Evolutionary conservation across 1,284 basidiomycete genomes (phyloP), one percentile per base, ranked within the genome.

Genomic region (Apiotrichum gracile): DNA sequence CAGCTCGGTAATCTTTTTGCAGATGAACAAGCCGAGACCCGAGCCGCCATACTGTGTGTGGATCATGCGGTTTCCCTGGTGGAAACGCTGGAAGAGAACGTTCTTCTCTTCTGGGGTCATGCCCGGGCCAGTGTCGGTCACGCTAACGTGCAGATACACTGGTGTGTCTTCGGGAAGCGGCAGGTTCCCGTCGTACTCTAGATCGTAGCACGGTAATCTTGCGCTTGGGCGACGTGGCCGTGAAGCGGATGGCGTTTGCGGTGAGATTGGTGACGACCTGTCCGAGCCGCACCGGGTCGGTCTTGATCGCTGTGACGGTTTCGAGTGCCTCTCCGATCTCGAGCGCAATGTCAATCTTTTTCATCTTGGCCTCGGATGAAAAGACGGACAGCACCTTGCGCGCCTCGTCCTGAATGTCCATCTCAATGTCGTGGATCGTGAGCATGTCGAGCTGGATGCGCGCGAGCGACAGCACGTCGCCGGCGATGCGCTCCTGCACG

Each of bases 401-500:
- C 2, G 66, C 63, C 45, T 71, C 66, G 24, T 60, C 51, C 17
- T 49, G 47, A 7, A 73, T 40, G 25, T 70, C 62, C 42, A 63
- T 68, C 35, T 69, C 66, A 21, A 69, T 61, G 17, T 60, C 52
- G 49, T 60, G 56, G 2, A 65, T 16, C 2, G 49, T 50, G 8
- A 65, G 55, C 62, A 63, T 61, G 53, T 65, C 57, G 22, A 76
- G 68, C 52, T 77, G 76, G 33, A 77, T 70, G 24, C 74, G 60
- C 2, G 74, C 74, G 9, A 77, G 59, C 0, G 74, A 74, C 2
- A 77, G 63, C 3, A 77, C 68, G 37, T 77, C 76, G 46, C 73
- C 73, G 5, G 75, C 74, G 34, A 77, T 77, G 9, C 75, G 70
- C 49, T 76, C 74, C 58, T 77, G 76, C 1, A 73, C 68, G 17